Base-by-base conservation (phyloP, 192 early-diverging fungal species). In the Spizellomyces sp. region DNA sequence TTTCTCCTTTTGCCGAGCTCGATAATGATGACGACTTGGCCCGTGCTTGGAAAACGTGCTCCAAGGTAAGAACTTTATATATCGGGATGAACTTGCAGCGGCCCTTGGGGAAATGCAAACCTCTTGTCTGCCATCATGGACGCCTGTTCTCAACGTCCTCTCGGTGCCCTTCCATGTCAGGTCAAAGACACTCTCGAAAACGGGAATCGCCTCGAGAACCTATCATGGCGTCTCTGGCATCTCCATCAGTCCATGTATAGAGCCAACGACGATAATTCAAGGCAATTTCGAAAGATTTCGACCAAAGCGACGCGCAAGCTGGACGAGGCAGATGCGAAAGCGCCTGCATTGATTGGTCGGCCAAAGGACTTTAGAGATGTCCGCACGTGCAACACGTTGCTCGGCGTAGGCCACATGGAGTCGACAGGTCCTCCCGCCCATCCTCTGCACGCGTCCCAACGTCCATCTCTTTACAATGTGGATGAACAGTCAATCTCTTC, bases 201-300 rank as follows among this genome's bases (percentile, higher is more conserved):
- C 74, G 92, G 92, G 42, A 87, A 83, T 48, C 89, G 92, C 19
- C 75, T 93, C 21, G 92, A 93, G 69, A 94, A 94, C 73, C 83
- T 93, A 64, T 93, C 92, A 27, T 94, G 92, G 92, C 80, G 92
- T 45, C 76, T 94, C 44, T 94, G 92, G 92, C 90, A 91, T 69
- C 78, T 91, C 70, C 90, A 93, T 58, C 76, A 78, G 47, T 6
- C 19, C 65, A 22, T 77, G 55, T 73, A 65, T 1, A 44, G 55
- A 41, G 44, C 75, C 46, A 70, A 76, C 9, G 71, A 76, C 43
- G 8, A 57, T 45, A 19, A 65, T 19, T n/a, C 44, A 12, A 5
- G 42, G 21, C 63, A 66, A 43, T 66, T 73, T 48, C 52, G 64
- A 6, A n/a, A 57, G 5, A 65, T 66, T 22, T 57, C 74, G 44